Conservation (phyloP, 441 rosid species). For the Heliophila coronopifolia region DNA sequence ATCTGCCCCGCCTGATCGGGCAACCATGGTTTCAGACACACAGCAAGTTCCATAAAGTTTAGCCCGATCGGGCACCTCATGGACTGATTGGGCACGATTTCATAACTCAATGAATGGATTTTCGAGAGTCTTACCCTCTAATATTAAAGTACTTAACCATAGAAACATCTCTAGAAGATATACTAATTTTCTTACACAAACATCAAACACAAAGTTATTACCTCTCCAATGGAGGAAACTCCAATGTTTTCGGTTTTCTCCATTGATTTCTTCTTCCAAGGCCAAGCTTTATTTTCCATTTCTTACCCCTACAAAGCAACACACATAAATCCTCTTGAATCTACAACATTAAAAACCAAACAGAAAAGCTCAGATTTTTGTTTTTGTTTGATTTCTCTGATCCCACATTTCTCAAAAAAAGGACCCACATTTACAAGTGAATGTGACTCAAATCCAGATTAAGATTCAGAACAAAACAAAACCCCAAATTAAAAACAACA, state of each 20-base stretch:
- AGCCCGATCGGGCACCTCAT: no score
- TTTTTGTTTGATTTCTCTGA: neutral
- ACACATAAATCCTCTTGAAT: constrained; percentile 24
- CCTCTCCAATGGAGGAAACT: no score
- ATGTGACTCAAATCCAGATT: constrained; percentile 24
- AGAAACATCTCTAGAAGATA: neutral
- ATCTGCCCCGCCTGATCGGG: no score
- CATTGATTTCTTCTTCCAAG: constrained; percentile 67
- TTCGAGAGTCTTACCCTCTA: no score
- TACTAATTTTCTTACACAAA: no score
- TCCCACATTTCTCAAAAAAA: constrained; percentile 17
- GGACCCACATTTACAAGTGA: constrained; percentile 25
- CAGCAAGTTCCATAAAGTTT: no score
- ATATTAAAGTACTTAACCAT: neutral
- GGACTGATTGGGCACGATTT: no score
- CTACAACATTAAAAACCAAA: neutral
- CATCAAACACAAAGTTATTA: constrained; percentile 16
- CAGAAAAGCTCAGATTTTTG: neutral
- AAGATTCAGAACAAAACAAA: constrained; percentile 1
- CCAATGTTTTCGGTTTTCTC: no score
- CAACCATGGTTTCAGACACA: no score
- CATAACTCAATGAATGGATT: no score
- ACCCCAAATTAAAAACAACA: constrained; percentile 11
- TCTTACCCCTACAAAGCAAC: constrained; percentile 15
- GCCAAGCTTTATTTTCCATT: constrained; percentile 76